These are phyloP conservation scores for Boletus reticulatus DNA, from an alignment of 768 basidiomycete species.

Conservation along the genomic window DNA sequence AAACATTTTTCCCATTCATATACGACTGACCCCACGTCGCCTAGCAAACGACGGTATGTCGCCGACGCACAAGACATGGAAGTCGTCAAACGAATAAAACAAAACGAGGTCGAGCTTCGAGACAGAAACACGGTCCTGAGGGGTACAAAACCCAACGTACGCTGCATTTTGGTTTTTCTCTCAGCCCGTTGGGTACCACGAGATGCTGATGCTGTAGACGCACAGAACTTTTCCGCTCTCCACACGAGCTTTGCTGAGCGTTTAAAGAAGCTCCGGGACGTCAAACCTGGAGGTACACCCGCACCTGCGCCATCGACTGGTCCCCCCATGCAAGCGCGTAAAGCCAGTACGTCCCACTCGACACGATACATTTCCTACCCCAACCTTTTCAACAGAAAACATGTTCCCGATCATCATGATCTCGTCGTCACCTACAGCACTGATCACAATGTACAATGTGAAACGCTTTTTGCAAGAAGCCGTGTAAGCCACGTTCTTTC, in stretches of 20 bases:
- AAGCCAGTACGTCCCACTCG: slow-evolving; percentile 53
- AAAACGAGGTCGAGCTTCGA: slow-evolving; percentile 73
- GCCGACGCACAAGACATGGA: slow-evolving; percentile 72
- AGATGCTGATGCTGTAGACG: not conserved
- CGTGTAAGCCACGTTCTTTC: slow-evolving; percentile 43
- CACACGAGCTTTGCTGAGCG: slow-evolving; percentile 68
- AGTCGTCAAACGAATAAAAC: slow-evolving; percentile 78
- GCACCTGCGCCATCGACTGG: slow-evolving; percentile 38
- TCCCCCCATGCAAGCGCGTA: slow-evolving; percentile 50
- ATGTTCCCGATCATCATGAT: slow-evolving; percentile 96
- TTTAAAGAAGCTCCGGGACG: slow-evolving; percentile 73
- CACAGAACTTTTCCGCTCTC: slow-evolving; percentile 78
- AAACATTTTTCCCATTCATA: slow-evolving; percentile 21
- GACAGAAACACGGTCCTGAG: slow-evolving; percentile 83
- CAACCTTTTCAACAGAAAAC: slow-evolving; percentile 44
- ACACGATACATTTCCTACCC: not conserved
- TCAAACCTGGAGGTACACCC: slow-evolving; percentile 49
- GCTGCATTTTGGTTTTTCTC: slow-evolving; percentile 22
- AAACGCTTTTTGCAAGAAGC: slow-evolving; percentile 91
- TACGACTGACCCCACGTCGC: slow-evolving; percentile 4
- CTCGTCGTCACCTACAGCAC: slow-evolving; percentile 86
- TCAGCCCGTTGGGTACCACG: no score
- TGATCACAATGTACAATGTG: slow-evolving; percentile 71
- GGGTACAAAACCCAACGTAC: slow-evolving; percentile 80
- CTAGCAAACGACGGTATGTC: slow-evolving; percentile 1